Conservation (phyloP, 2,329 filamentous ascomycete species). For the Fusarium nanum region DNA sequence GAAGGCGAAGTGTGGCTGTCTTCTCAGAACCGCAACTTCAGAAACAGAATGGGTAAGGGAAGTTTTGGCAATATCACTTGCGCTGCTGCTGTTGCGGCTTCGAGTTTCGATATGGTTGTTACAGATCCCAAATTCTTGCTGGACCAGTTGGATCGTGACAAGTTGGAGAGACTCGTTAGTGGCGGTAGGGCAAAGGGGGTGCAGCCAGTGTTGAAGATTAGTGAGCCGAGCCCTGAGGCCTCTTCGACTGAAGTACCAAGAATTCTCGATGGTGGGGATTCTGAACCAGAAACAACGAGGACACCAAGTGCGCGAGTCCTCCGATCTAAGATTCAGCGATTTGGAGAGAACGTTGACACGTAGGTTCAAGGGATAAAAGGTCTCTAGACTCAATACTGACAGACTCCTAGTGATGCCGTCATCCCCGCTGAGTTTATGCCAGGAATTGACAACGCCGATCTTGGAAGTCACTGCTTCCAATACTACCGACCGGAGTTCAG, state of each 20-base stretch:
- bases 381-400: not conserved
- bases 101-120: not conserved
- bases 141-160: not conserved
- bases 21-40: not conserved
- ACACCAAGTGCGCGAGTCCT: not conserved
- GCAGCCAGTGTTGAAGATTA: not conserved
- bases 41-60: not conserved
- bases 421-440: constrained; percentile 34
- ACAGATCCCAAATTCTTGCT: not conserved
- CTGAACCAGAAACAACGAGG: not conserved
- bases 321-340: not conserved
- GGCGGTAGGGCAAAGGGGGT: not conserved
- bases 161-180: not conserved
- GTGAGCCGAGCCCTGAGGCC: not conserved
- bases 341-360: not conserved
- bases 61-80: not conserved
- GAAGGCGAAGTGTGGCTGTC: not conserved
- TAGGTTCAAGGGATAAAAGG: not conserved
- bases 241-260: not conserved
- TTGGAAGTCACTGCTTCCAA: constrained; percentile 39
- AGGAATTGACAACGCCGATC: constrained; percentile 35
- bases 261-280: not conserved
- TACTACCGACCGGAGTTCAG: constrained; percentile 34
- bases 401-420: not conserved
- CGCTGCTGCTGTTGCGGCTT: not conserved